Conservation (phyloP, 2,329 filamentous ascomycete genomes). For the Lasiodiplodia sp. region DNA sequence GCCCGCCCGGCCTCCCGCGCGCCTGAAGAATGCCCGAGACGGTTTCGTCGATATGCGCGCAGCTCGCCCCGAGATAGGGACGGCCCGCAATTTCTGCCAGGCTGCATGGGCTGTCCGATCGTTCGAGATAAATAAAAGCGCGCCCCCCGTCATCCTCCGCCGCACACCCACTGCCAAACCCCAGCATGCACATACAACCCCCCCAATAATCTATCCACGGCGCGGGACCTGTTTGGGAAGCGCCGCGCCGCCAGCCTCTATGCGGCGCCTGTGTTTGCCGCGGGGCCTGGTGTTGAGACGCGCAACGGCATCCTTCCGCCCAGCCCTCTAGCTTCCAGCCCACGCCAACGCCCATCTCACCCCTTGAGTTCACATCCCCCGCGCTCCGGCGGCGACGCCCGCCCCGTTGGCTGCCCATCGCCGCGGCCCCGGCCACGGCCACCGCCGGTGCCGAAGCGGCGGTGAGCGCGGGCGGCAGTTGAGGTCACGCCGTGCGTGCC, state of each 20-base stretch:
- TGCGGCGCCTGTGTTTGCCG: slow-evolving; percentile 22
- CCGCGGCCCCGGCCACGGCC: not conserved
- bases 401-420: not conserved
- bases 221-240: slow-evolving; percentile 27
- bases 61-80: slow-evolving; percentile 26
- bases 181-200: slow-evolving; percentile 8
- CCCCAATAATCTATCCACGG: slow-evolving; percentile 26
- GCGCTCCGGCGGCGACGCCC: not conserved
- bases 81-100: slow-evolving; percentile 30
- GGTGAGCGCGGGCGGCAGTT: slow-evolving; percentile 21
- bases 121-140: slow-evolving; percentile 28
- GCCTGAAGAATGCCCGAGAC: slow-evolving; percentile 25
- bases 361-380: slow-evolving; percentile 21
- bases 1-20: slow-evolving; percentile 11
- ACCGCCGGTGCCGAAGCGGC: slow-evolving; percentile 20
- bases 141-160: slow-evolving; percentile 23
- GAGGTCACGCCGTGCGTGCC: slow-evolving; percentile 3
- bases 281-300: slow-evolving; percentile 23
- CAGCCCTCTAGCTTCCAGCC: slow-evolving; percentile 16
- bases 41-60: slow-evolving; percentile 25
- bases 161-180: slow-evolving; percentile 21
- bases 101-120: slow-evolving; percentile 30
- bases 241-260: slow-evolving; percentile 21
- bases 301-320: slow-evolving; percentile 25
- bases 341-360: slow-evolving; percentile 7